phyloP scores from a whole-genome alignment of 1,139 yeast genomes.

The Blastobotrys arbuscula region DNA sequence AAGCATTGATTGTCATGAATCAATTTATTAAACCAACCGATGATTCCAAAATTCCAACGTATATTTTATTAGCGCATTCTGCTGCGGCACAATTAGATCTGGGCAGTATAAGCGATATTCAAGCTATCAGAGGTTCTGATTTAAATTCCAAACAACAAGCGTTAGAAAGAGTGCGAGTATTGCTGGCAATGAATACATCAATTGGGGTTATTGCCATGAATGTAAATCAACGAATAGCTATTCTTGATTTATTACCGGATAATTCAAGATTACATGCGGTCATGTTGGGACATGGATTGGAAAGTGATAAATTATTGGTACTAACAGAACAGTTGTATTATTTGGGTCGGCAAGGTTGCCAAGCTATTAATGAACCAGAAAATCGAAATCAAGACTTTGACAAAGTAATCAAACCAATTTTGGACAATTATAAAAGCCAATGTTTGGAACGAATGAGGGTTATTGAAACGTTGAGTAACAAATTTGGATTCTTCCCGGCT shows the following conservation, averaged over 20 bases:
- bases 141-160: background rate
- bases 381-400: slow-evolving; percentile 6
- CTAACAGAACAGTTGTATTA: background rate
- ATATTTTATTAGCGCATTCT: slow-evolving; percentile 23
- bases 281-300: background rate
- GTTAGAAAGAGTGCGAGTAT: slow-evolving; percentile 9
- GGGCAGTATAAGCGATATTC: slow-evolving; percentile 10
- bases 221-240: slow-evolving; percentile 4
- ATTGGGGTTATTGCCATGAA: slow-evolving; percentile 8
- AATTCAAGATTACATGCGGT: slow-evolving; percentile 4
- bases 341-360: background rate
- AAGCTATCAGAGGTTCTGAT: background rate
- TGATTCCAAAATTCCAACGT: slow-evolving; percentile 7
- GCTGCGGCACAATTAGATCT: slow-evolving; percentile 37
- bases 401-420: background rate
- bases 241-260: slow-evolving; percentile 2
- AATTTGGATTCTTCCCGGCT: background rate
- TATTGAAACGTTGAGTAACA: background rate
- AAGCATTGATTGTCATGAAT: slow-evolving; percentile 11
- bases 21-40: slow-evolving; percentile 9
- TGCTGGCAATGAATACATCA: slow-evolving; percentile 1
- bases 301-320: slow-evolving; percentile 4
- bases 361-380: background rate
- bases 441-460: background rate
- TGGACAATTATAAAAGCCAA: background rate